phyloP scores from a whole-genome alignment of 768 basidiomycete genomes.

The Grammothele lineata region DNA sequence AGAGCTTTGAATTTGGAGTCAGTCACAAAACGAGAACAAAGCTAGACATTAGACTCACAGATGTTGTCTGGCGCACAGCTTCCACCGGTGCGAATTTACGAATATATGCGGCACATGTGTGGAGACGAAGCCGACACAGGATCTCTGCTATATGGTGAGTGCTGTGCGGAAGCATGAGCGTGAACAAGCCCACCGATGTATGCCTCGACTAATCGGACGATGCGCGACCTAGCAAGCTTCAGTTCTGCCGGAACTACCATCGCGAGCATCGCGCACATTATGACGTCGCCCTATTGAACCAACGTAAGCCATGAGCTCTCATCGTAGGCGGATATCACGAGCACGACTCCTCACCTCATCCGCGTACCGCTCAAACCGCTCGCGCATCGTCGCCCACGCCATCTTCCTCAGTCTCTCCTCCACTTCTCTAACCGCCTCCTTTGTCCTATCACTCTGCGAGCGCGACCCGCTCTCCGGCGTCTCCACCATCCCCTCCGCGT shows the following conservation, averaged over 20 bases:
- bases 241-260: slow-evolving; percentile 61
- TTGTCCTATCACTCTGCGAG: slow-evolving; percentile 11
- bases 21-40: not conserved
- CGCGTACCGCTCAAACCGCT: slow-evolving; percentile 55
- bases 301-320: no score
- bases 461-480: slow-evolving; percentile 17
- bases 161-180: no score
- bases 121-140: slow-evolving; percentile 55
- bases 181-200: slow-evolving; percentile 64
- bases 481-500: slow-evolving; percentile 4
- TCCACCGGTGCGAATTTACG: slow-evolving; percentile 57
- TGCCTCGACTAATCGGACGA: slow-evolving; percentile 55
- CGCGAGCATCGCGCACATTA: slow-evolving; percentile 73
- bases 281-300: slow-evolving; percentile 63
- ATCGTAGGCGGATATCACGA: no score
- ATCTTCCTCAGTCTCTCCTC: slow-evolving; percentile 49
- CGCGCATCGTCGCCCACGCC: slow-evolving; percentile 52
- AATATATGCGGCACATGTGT: slow-evolving; percentile 68
- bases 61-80: slow-evolving; percentile 47
- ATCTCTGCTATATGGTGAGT: no score
- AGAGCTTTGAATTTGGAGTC: slow-evolving; percentile 34
- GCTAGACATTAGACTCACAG: slow-evolving; percentile 35
- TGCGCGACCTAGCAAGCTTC: slow-evolving; percentile 38
- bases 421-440: slow-evolving; percentile 35
- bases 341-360: slow-evolving; percentile 55